phyloP scores from a whole-genome alignment of 495 filamentous ascomycete species.

The Penicillium canescens region DNA sequence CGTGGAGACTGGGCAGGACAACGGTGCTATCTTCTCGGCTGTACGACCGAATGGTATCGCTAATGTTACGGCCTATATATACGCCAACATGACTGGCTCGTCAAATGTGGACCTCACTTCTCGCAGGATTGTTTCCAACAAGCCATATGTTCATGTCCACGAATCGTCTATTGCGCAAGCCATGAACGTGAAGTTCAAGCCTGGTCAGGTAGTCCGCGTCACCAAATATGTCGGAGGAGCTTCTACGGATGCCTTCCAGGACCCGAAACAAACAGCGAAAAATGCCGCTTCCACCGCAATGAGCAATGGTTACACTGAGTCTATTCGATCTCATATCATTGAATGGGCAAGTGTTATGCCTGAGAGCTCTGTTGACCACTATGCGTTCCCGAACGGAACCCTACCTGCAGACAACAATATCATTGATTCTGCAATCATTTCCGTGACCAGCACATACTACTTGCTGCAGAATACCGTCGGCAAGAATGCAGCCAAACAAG shows the following conservation, averaged over 20 bases:
- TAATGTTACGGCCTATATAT: conserved; percentile 61
- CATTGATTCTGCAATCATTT: conserved; percentile 60
- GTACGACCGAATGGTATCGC: conserved; percentile 55
- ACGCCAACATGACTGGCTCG: conserved; percentile 48
- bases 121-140: conserved; percentile 39
- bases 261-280: conserved; percentile 52
- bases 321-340: conserved; percentile 47
- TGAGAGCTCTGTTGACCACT: conserved; percentile 62
- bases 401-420: conserved; percentile 61
- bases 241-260: conserved; percentile 59
- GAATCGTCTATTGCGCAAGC: conserved; percentile 60
- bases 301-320: conserved; percentile 44
- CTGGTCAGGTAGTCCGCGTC: conserved; percentile 48
- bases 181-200: conserved; percentile 47
- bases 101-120: conserved; percentile 47
- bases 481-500: conserved; percentile 46
- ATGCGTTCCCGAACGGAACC: conserved; percentile 57
- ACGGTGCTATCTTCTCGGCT: conserved; percentile 54
- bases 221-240: conserved; percentile 62
- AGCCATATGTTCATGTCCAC: conserved; percentile 51
- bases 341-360: conserved; percentile 59
- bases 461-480: conserved; percentile 68
- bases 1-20: conserved; percentile 49
- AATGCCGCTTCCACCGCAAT: conserved; percentile 44
- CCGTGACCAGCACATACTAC: conserved; percentile 68